Percentiles rank a stretch among this genome's conserved stretches.
Evolutionary conservation across 768 basidiomycete species (phyloP).

Genomic region (Trametes punicea): DNA sequence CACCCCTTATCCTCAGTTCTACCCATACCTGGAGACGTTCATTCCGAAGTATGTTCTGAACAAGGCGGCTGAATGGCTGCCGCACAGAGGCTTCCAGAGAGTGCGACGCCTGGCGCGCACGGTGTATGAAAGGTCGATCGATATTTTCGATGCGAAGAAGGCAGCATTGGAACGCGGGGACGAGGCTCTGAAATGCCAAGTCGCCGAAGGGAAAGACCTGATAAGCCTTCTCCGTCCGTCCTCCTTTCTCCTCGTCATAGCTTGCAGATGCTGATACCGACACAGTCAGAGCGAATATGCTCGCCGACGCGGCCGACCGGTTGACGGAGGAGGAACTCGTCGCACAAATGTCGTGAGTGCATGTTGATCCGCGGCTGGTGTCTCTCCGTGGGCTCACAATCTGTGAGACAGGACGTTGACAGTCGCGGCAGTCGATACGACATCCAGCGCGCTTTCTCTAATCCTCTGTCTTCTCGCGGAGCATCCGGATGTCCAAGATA

Average conservation of each 20-base stretch:
- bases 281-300: slow-evolving; percentile 18
- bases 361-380: neutral
- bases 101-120: neutral
- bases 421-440: neutral
- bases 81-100: neutral
- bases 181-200: slow-evolving; percentile 2
- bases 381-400: neutral
- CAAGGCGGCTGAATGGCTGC: too few species aligned
- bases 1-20: too few species aligned
- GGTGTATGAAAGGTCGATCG: neutral
- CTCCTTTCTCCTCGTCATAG: neutral
- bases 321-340: slow-evolving; percentile 16
- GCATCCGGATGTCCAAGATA: neutral
- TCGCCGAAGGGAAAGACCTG: slow-evolving; percentile 22
- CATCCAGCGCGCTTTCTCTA: neutral
- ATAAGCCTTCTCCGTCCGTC: slow-evolving; percentile 20
- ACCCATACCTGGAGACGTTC: too few species aligned
- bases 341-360: slow-evolving; percentile 14
- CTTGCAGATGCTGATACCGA: too few species aligned
- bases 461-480: neutral
- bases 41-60: too few species aligned
- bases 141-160: slow-evolving; percentile 9
- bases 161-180: slow-evolving; percentile 12
- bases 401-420: neutral
- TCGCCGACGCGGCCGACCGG: slow-evolving; percentile 4